Conservation (phyloP, 2,329 filamentous ascomycete species). For the Trichoderma sp. region DNA sequence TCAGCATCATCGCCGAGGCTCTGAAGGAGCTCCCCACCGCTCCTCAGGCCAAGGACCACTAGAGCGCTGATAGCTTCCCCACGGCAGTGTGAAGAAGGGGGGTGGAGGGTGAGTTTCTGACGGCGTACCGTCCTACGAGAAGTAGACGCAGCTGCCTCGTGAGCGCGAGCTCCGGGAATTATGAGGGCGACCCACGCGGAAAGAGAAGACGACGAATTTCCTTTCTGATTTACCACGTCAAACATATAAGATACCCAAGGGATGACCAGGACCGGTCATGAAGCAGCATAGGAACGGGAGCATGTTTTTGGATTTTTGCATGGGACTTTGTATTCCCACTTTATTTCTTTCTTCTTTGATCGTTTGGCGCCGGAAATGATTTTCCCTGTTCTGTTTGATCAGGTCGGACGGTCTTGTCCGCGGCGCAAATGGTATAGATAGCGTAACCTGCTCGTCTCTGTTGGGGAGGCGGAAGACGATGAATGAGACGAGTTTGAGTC, state of each 20-base stretch:
- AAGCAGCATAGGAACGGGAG: conserved; percentile 29
- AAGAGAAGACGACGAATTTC: conserved; percentile 31
- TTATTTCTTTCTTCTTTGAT: background rate
- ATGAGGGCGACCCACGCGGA: conserved; percentile 23
- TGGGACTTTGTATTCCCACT: background rate
- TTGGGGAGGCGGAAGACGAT: background rate
- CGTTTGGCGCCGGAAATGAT: conserved; percentile 9
- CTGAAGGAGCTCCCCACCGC: conserved; percentile 74
- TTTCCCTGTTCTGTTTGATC: background rate
- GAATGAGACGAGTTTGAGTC: background rate
- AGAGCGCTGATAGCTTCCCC: conserved; percentile 22
- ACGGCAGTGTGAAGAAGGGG: background rate
- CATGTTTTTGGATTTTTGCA: conserved; percentile 6
- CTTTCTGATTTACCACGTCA: conserved; percentile 26
- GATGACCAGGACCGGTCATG: conserved; percentile 30
- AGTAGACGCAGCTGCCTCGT: conserved; percentile 30
- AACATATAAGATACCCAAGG: conserved; percentile 29
- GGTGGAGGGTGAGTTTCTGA: background rate
- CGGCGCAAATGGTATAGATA: conserved; percentile 3
- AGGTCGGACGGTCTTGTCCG: conserved; percentile 19
- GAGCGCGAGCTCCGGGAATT: conserved; percentile 35
- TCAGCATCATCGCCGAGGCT: conserved; percentile 79
- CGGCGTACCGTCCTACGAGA: conserved; percentile 26
- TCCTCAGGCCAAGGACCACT: conserved; percentile 45
- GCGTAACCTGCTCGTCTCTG: background rate